phyloP scores from a whole-genome alignment of 2,329 filamentous ascomycete species.

The Geosmithia putterillii region DNA sequence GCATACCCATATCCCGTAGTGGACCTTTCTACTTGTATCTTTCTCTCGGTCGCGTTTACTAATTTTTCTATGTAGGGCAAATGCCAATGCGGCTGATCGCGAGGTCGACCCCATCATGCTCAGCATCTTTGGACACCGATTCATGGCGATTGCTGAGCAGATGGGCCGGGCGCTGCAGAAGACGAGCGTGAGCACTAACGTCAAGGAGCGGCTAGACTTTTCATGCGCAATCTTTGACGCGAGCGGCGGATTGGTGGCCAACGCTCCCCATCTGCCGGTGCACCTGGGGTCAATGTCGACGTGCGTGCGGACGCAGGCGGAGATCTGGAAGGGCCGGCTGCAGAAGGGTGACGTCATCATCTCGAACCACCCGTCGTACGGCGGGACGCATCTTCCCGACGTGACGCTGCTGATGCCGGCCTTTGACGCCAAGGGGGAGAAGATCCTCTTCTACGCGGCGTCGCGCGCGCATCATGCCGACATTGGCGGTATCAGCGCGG shows the following conservation, averaged over 20 bases:
- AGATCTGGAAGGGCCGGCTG: constrained; percentile 67
- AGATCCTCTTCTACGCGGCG: constrained; percentile 73
- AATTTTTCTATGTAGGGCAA: background rate
- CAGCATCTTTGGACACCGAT: constrained; percentile 69
- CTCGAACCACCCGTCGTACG: constrained; percentile 73
- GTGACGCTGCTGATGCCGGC: constrained; percentile 73
- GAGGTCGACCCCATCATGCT: constrained; percentile 57
- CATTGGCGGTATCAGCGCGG: constrained; percentile 69
- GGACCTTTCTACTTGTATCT: constrained; percentile 9
- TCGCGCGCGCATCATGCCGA: constrained; percentile 76
- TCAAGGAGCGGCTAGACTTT: constrained; percentile 73
- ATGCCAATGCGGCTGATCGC: background rate
- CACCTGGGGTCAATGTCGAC: constrained; percentile 77
- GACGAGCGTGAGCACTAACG: constrained; percentile 69
- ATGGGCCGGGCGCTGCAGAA: constrained; percentile 74
- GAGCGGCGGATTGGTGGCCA: constrained; percentile 63
- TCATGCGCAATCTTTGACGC: constrained; percentile 72
- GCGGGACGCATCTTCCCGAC: constrained; percentile 72
- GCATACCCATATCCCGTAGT: too few species aligned
- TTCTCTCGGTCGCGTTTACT: background rate
- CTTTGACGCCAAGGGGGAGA: constrained; percentile 50
- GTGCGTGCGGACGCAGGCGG: constrained; percentile 63
- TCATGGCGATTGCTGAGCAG: constrained; percentile 79
- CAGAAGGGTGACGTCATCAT: constrained; percentile 72
- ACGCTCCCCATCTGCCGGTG: constrained; percentile 69